Percentiles rank a stretch among this genome's conserved stretches.
These are phyloP conservation scores for Starmera stellimalicola DNA, from an alignment of 1,139 yeast species.

Conservation along the genomic window DNA sequence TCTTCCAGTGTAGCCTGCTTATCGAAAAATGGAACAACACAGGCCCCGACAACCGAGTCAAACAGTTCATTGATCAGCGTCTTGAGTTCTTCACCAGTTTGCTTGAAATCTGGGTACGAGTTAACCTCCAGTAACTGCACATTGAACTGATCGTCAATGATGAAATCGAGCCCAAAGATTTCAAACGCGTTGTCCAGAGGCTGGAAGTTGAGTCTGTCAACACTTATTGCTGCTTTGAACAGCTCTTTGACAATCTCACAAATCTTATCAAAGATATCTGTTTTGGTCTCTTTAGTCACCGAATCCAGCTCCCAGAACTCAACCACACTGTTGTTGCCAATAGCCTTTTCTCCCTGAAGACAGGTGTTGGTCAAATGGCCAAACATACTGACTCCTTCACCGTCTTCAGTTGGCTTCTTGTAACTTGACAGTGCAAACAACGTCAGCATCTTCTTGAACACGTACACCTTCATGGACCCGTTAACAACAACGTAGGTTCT, in stretches of 20 bases:
- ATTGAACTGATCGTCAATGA: conserved; percentile 46
- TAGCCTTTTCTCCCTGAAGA: conserved; percentile 48
- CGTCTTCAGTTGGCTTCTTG: conserved; percentile 25
- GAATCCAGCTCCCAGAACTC: conserved; percentile 57
- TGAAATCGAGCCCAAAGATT: conserved; percentile 79
- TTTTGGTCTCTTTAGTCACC: conserved; percentile 28
- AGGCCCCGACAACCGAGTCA: conserved; percentile 33
- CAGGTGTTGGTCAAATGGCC: conserved; percentile 92
- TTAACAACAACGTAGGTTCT: conserved; percentile 74
- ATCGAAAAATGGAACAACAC: conserved; percentile 31
- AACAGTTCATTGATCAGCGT: conserved; percentile 52
- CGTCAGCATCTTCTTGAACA: conserved; percentile 69
- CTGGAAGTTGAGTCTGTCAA: conserved; percentile 83
- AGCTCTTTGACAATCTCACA: conserved; percentile 56
- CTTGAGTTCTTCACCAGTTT: conserved; percentile 75
- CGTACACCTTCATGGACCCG: conserved; percentile 70
- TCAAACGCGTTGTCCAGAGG: conserved; percentile 79
- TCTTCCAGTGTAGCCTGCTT: conserved; percentile 7
- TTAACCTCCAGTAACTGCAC: conserved; percentile 76
- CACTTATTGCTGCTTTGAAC: conserved; percentile 74
- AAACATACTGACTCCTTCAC: conserved; percentile 24
- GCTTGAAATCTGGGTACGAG: conserved; percentile 94
- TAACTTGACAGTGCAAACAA: conserved; percentile 63
- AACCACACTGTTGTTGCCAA: conserved; percentile 43
- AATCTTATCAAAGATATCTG: conserved; percentile 42